phyloP scores from a whole-genome alignment of 345 rosid species.

The Syzygium grande region DNA sequence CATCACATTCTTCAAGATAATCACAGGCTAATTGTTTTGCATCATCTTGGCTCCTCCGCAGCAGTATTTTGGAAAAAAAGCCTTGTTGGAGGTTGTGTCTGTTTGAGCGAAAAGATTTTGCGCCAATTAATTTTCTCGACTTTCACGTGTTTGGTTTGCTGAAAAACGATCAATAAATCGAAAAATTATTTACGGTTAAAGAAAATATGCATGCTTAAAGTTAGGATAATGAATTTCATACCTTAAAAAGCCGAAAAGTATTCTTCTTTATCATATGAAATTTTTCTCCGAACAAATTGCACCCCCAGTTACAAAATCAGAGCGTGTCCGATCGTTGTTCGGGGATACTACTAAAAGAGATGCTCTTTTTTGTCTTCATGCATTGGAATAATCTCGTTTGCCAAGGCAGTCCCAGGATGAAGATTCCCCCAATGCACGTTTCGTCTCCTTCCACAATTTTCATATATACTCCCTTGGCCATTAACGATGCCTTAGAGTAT shows the following conservation, averaged over 20 bases:
- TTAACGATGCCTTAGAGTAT: not conserved
- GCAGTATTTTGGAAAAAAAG: not conserved
- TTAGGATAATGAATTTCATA: not conserved
- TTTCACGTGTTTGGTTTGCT: not conserved
- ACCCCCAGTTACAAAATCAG: not conserved
- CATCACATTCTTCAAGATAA: no score
- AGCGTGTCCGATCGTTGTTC: not conserved
- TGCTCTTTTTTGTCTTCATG: not conserved
- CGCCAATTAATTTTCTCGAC: not conserved
- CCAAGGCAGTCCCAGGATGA: not conserved
- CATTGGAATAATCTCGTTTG: not conserved
- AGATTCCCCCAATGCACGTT: not conserved
- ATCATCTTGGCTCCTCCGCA: not conserved
- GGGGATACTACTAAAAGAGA: not conserved
- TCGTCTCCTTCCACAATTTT: not conserved
- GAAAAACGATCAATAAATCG: not conserved
- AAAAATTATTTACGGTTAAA: not conserved
- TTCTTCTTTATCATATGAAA: not conserved
- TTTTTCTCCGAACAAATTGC: not conserved
- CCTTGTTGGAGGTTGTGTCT: not conserved
- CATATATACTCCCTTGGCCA: no score
- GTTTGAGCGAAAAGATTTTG: not conserved
- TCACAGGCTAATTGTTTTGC: no score
- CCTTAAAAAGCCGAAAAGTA: not conserved
- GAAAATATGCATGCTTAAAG: not conserved